Conservation (phyloP, 805 yeast species). For the Kockiozyma suomiensis region DNA sequence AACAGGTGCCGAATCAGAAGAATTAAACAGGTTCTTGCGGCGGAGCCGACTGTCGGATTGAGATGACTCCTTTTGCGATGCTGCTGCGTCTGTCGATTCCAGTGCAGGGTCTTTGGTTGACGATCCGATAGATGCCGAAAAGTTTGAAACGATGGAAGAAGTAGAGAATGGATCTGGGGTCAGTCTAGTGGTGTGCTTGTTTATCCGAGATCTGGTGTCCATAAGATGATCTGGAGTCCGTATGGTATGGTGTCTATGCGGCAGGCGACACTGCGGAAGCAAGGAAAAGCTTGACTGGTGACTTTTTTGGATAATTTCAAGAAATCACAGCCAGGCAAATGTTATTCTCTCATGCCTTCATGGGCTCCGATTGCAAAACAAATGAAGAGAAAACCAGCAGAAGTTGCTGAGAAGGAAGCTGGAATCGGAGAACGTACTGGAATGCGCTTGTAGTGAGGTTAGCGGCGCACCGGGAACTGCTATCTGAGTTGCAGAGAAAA, state of each 20-base stretch:
- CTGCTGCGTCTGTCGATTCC: neutral
- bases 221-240: constrained; percentile 11
- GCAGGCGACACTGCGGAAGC: constrained; percentile 5
- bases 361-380: too few relatives aligned
- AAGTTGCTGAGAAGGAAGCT: too few relatives aligned
- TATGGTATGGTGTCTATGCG: neutral
- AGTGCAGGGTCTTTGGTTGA: neutral
- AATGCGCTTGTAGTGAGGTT: too few relatives aligned
- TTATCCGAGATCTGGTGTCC: constrained; percentile 23
- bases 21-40: neutral
- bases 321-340: too few relatives aligned
- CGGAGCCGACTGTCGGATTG: neutral
- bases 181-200: neutral
- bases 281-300: neutral
- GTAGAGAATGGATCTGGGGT: neutral
- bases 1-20: neutral
- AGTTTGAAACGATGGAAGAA: neutral
- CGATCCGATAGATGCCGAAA: constrained; percentile 14
- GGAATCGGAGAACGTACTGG: too few relatives aligned
- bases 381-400: too few relatives aligned
- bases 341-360: too few relatives aligned
- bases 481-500: too few relatives aligned
- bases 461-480: too few relatives aligned
- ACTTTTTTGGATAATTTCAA: neutral
- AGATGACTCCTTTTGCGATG: neutral